phyloP scores from a whole-genome alignment of 495 filamentous ascomycete species.

The Penicillium coffeae region DNA sequence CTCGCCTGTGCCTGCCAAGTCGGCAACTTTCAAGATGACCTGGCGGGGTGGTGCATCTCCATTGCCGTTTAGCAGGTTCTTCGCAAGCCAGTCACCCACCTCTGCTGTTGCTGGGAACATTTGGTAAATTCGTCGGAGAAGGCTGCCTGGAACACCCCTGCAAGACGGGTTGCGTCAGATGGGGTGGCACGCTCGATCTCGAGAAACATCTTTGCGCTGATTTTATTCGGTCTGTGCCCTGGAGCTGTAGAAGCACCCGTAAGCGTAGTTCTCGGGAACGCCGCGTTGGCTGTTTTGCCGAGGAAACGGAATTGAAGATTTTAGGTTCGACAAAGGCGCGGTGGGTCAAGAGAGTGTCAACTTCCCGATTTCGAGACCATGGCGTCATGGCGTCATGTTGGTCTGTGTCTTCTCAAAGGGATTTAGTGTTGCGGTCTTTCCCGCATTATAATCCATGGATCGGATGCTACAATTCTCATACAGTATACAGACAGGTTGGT shows the following conservation, averaged over 20 bases:
- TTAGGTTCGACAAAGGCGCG: no score
- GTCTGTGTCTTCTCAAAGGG: background rate
- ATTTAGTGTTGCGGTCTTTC: background rate
- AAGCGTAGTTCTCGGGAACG: no score
- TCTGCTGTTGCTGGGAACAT: conserved; percentile 28
- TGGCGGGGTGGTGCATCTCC: background rate
- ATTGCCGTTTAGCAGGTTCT: background rate
- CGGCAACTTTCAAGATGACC: conserved; percentile 16
- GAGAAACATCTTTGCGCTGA: conserved; percentile 14
- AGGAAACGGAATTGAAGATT: no score
- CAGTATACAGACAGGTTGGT: no score
- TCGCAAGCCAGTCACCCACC: conserved; percentile 17
- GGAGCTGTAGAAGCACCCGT: no score
- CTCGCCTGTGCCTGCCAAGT: conserved; percentile 6
- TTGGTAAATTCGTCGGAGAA: conserved; percentile 20
- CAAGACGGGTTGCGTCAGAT: conserved; percentile 14
- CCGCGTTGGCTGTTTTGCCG: no score
- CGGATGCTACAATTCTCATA: no score
- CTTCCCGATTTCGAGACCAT: no score
- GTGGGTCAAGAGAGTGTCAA: no score
- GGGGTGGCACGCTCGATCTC: conserved; percentile 11
- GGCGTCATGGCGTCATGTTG: no score
- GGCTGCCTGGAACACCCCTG: conserved; percentile 17
- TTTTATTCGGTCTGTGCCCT: no score
- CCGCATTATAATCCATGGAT: conserved; percentile 4